Evolutionary conservation across 768 basidiomycete species (phyloP), one percentile per base, ranked within the genome.

Genomic region (Phlebiopsis gigantea): DNA sequence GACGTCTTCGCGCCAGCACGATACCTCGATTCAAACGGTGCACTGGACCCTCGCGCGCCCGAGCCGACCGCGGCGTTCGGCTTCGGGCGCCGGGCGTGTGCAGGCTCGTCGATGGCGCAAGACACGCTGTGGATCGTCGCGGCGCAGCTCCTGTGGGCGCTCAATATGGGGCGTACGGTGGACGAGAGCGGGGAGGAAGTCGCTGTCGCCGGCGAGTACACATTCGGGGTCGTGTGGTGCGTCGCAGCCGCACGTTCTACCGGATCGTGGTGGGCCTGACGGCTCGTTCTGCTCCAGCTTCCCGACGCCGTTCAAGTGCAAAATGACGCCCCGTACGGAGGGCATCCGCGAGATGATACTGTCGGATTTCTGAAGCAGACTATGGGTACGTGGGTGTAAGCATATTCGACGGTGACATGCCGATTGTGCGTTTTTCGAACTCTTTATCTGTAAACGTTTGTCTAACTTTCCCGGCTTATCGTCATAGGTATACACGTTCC

Each of bases 1-100:
- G 50, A 63, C 0, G 25, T 15, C 5, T 77, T 75, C 63, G 60
- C 63, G 15, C 76, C 76, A 2, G 75, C 72, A 9, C 63, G 76
- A 3, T 77, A 71, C 57, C 68, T 75, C 60, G 67, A 46, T 9
- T 55, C 28, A 14, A 42, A 57, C 47, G 59, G 59, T 41, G 28
- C 53, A 22, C 49, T 60, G 2, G 51, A 57, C 21, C 54, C 56
- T 34, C 31, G 6, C 15, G 25, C 46, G n/a, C 30, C 54, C 14
- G 46, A 48, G 17, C 50, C 57, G 1, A 30, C n/a, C 2, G 47
- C 46, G 9, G 43, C 53, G 10, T 55, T 59, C 25, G 47, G 58
- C 12, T 55, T 56, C 15, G 58, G 58, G 1, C n/a, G 52, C 2
- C 57, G 57, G 2, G 50, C 60, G 4, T 68, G 66, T 43, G 56